Conservation (phyloP, 2,329 filamentous ascomycete species). For the Sclerotinia minor region DNA sequence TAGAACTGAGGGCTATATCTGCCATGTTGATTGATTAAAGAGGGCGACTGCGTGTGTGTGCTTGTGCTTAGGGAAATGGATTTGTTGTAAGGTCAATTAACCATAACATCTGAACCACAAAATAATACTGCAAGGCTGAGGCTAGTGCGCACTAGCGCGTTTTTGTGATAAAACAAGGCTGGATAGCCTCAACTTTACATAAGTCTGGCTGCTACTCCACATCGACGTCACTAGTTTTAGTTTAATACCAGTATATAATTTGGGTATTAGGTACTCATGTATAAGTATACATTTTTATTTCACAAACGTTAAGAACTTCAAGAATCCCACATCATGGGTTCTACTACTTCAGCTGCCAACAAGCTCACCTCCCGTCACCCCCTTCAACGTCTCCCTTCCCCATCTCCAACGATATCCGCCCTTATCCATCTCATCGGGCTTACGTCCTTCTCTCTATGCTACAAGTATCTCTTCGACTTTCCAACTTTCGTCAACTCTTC, state of each 20-base stretch:
- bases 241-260: not conserved
- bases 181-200: not conserved
- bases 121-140: slow-evolving; percentile 23
- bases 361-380: slow-evolving; percentile 49
- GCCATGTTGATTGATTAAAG: slow-evolving; percentile 39
- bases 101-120: not conserved
- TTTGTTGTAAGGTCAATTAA: not conserved
- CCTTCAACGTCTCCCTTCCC: slow-evolving; percentile 65
- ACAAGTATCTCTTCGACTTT: slow-evolving; percentile 52
- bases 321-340: not conserved
- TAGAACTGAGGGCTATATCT: slow-evolving; percentile 44
- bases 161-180: slow-evolving; percentile 6
- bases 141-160: not conserved
- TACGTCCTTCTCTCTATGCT: slow-evolving; percentile 54
- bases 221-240: not conserved
- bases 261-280: not conserved
- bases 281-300: not conserved
- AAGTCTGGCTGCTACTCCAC: slow-evolving; percentile 6
- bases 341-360: slow-evolving; percentile 3
- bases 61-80: not conserved
- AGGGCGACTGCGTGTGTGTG: not conserved
- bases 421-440: slow-evolving; percentile 59
- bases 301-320: not conserved
- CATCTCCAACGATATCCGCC: slow-evolving; percentile 63
- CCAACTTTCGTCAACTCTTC: slow-evolving; percentile 55